Base-by-base conservation (phyloP, 805 yeast species). In the Spathaspora sp. region DNA sequence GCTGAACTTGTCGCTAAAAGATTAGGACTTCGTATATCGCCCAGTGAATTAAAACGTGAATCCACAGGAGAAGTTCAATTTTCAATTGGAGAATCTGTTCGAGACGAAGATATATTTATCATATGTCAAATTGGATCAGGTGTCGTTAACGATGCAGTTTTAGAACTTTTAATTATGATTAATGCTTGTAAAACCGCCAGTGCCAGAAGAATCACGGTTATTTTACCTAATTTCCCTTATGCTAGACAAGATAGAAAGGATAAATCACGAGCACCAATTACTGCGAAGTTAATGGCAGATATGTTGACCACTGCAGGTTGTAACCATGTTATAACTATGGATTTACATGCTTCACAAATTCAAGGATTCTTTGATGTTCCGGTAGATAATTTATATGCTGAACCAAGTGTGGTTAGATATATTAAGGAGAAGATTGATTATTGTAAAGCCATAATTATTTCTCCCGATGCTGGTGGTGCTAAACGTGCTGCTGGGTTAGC, bases 391-490 rank as follows among this genome's bases (percentile, higher is more conserved):
- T 77, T 93, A 55, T 93, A 92, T 61, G 97, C 97, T 17, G 98
- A 94, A 65, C 98, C 99, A 46, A 82, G 86, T 51, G 96, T 89
- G 18, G 79, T 93, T 46, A 76, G 87, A 59, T 94, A 89, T 68
- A 89, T 93, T 60, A 83, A 80, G 56, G 88, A 83, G 54, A 79
- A 82, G 57, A 74, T 82, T 44, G 70, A 75, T 55, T 70, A 72
- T 31, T 76, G 83, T 53, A 73, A 80, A 49, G 79, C 91, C 9
- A 89, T 91, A 49, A 82, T 93, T 50, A 96, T 93, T 11, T 90
- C 97, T 4, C 99, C 99, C 2, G 99, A 93, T 73, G 99, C 99
- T 2, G 99, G 99, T 60, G 99, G 99, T 53, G 98, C 98, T 50
- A 93, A 93, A 70, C 81, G 99, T 58, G 99, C 92, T 26, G 98